These are phyloP conservation scores for Aspergillus aculeatus DNA, from an alignment of 2,329 filamentous ascomycete species.

Conservation along the genomic window DNA sequence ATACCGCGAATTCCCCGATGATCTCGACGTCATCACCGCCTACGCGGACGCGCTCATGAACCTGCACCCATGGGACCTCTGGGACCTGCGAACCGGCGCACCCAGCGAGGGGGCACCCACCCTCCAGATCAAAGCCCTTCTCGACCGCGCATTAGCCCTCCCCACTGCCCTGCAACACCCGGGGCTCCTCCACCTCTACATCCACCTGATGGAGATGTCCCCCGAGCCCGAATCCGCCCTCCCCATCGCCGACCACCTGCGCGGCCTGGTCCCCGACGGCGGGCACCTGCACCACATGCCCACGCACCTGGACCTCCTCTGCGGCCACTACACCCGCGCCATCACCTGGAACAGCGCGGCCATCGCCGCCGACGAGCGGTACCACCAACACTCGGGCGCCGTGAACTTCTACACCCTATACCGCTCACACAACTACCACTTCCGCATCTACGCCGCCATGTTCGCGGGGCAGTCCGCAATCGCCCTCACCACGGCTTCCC, in stretches of 20 bases:
- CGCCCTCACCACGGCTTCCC: constrained; percentile 58
- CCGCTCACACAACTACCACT: constrained; percentile 6
- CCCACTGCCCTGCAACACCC: constrained; percentile 57
- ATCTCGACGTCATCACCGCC: constrained; percentile 61
- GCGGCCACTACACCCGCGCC: constrained; percentile 67
- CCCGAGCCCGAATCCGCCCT: constrained; percentile 61
- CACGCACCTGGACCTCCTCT: constrained; percentile 69
- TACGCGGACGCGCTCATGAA: constrained; percentile 67
- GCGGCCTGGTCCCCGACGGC: constrained; percentile 64
- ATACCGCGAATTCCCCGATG: constrained; percentile 51
- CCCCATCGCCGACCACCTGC: constrained; percentile 59
- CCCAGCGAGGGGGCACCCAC: constrained; percentile 56
- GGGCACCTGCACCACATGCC: constrained; percentile 76
- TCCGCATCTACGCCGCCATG: constrained; percentile 71
- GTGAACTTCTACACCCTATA: constrained; percentile 64
- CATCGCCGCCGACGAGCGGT: constrained; percentile 66
- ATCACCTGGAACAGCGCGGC: constrained; percentile 66
- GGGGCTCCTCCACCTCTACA: constrained; percentile 70
- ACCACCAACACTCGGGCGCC: constrained; percentile 56
- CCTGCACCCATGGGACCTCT: constrained; percentile 62
- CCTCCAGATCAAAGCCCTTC: constrained; percentile 55
- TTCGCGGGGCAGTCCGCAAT: constrained; percentile 63
- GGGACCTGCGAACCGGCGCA: constrained; percentile 58
- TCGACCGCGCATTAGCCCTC: constrained; percentile 57
- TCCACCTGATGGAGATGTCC: constrained; percentile 77